These are phyloP conservation scores for Citrus trifoliata DNA, from an alignment of 345 rosid species.

Conservation along the genomic window DNA sequence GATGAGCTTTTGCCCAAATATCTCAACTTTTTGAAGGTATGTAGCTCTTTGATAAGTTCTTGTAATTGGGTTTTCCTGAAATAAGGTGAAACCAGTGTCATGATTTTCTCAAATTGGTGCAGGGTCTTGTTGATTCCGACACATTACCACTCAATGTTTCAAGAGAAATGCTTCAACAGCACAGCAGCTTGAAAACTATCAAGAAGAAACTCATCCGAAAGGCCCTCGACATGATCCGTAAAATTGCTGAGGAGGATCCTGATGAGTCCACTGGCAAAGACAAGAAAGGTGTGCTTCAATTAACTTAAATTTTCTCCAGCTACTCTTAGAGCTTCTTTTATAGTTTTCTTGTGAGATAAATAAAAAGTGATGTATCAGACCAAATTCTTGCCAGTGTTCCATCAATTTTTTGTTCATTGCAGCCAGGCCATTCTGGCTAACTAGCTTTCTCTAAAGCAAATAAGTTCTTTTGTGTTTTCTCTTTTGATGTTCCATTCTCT, in stretches of 20 bases:
- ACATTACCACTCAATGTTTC: slow-evolving; percentile 92
- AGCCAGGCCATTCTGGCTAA: not conserved
- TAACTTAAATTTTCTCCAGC: not conserved
- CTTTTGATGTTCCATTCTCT: not conserved
- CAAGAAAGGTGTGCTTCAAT: slow-evolving; percentile 52
- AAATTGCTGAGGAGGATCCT: slow-evolving; percentile 89
- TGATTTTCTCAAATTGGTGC: slow-evolving; percentile 20
- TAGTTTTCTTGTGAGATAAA: not conserved
- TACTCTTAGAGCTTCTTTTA: not conserved
- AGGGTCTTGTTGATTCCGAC: slow-evolving; percentile 99
- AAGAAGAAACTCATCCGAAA: slow-evolving; percentile 96
- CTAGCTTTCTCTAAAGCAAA: not conserved
- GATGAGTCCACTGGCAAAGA: slow-evolving; percentile 73
- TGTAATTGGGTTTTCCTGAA: not conserved
- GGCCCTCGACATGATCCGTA: slow-evolving; percentile 96
- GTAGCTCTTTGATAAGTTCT: not conserved
- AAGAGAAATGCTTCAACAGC: slow-evolving; percentile 97
- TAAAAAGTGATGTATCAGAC: not conserved
- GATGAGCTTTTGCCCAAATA: slow-evolving; percentile 96
- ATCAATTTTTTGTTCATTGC: not conserved
- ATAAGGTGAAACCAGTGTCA: not conserved
- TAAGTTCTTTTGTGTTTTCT: not conserved
- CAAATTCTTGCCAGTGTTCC: not conserved
- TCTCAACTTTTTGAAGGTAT: slow-evolving; percentile 87
- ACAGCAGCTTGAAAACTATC: slow-evolving; percentile 91